Percentiles rank a stretch among this genome's conserved stretches.
These are phyloP conservation scores for Durotheca rogersii DNA, from an alignment of 495 filamentous ascomycete species.

Conservation along the genomic window DNA sequence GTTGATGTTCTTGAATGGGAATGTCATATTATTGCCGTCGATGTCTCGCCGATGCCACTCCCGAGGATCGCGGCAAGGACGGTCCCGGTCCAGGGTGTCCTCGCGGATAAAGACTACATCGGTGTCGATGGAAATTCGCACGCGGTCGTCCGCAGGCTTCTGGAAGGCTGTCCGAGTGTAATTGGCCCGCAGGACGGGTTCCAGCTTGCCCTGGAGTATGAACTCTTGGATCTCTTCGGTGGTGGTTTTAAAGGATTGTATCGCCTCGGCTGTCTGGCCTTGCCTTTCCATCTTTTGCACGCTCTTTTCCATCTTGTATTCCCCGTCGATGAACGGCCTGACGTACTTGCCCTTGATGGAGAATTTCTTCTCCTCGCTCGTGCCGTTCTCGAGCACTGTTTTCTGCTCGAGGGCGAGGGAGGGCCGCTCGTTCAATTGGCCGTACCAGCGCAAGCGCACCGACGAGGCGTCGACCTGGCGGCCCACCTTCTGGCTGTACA, in stretches of 20 bases:
- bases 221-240: slow-evolving; percentile 79
- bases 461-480: slow-evolving; percentile 76
- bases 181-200: slow-evolving; percentile 86
- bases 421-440: slow-evolving; percentile 72
- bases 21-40: slow-evolving; percentile 77
- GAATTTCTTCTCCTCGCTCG: slow-evolving; percentile 74
- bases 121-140: slow-evolving; percentile 90
- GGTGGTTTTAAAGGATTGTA: slow-evolving; percentile 67
- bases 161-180: slow-evolving; percentile 96
- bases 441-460: slow-evolving; percentile 87
- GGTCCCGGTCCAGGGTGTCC: slow-evolving; percentile 76
- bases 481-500: slow-evolving; percentile 84
- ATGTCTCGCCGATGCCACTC: slow-evolving; percentile 92
- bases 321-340: slow-evolving; percentile 78
- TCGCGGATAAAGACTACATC: slow-evolving; percentile 90
- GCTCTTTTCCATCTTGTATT: slow-evolving; percentile 90
- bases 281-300: slow-evolving; percentile 77
- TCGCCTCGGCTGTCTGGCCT: slow-evolving; percentile 58
- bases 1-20: slow-evolving; percentile 79
- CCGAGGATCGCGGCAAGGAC: slow-evolving; percentile 82
- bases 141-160: slow-evolving; percentile 86
- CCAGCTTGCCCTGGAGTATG: slow-evolving; percentile 71
- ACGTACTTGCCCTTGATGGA: slow-evolving; percentile 92
- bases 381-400: slow-evolving; percentile 70
- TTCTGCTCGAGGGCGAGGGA: slow-evolving; percentile 89